phyloP scores from a whole-genome alignment of 495 filamentous ascomycete genomes.

The Aspergillus olivimuriae region DNA sequence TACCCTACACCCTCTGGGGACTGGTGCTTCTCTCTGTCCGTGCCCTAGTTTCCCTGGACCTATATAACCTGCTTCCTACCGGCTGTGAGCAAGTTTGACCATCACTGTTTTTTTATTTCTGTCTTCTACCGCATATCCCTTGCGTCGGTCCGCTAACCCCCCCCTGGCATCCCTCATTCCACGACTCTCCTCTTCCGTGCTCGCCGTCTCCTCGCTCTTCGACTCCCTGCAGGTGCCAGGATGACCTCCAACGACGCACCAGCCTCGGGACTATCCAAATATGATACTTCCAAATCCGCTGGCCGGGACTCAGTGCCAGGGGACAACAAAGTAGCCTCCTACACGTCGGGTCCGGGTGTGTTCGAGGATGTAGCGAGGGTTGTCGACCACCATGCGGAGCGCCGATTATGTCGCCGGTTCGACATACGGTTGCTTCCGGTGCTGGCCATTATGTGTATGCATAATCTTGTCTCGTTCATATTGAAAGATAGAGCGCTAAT shows the following conservation, averaged over 20 bases:
- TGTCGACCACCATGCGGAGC: slow-evolving; percentile 47
- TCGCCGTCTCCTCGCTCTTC: not conserved
- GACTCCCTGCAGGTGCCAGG: not conserved
- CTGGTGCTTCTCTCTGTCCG: no score
- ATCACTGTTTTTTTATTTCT: not conserved
- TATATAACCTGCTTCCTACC: no score
- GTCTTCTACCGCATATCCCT: not conserved
- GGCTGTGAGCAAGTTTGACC: not conserved
- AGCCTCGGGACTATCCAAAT: slow-evolving; percentile 11
- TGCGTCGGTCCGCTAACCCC: not conserved
- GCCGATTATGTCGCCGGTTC: slow-evolving; percentile 57
- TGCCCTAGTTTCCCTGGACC: no score
- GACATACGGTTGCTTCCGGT: slow-evolving; percentile 58
- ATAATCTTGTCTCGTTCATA: not conserved
- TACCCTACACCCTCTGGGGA: no score
- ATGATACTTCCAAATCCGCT: slow-evolving; percentile 15
- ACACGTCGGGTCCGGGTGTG: slow-evolving; percentile 23
- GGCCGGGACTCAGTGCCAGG: slow-evolving; percentile 14
- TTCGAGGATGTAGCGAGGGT: slow-evolving; percentile 32
- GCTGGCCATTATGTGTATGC: slow-evolving; percentile 56
- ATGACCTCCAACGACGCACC: slow-evolving; percentile 11
- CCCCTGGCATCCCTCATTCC: not conserved
- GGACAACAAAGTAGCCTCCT: slow-evolving; percentile 23
- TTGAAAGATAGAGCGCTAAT: not conserved
- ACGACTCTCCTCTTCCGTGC: not conserved